A percentile compares a stretch with the other conserved stretches of the same genome.
phyloP scores from a whole-genome alignment of 139 green algal genomes.

The Chlamydomonas schloesseri region DNA sequence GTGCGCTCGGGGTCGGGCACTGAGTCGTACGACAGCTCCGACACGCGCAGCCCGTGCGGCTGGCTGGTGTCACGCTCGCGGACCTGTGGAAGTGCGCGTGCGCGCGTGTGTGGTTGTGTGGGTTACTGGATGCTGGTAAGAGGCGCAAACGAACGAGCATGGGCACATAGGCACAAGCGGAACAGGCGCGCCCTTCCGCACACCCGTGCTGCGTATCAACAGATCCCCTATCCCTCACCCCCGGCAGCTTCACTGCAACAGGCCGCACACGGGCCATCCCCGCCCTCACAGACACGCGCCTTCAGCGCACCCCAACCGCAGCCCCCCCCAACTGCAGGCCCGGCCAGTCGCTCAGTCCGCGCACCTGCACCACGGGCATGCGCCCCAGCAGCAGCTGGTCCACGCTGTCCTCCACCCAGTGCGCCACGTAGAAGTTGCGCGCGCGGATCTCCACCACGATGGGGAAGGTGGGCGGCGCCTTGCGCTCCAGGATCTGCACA shows the following conservation, averaged over 20 bases:
- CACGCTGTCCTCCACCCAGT: constrained; percentile 88
- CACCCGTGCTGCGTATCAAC: neutral
- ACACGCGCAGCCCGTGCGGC: neutral
- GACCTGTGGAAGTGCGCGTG: constrained; percentile 9
- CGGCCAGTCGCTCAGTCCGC: neutral
- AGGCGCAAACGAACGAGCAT: no score
- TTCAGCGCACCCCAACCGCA: no score
- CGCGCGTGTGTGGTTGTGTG: no score
- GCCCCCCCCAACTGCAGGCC: no score
- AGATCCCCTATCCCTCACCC: neutral
- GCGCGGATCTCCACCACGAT: constrained; percentile 96
- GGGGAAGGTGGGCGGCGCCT: constrained; percentile 93
- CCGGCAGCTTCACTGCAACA: no score
- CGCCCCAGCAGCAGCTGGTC: constrained; percentile 85
- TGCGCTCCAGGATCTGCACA: constrained; percentile 82
- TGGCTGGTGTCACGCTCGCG: constrained; percentile 17
- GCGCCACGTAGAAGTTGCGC: constrained; percentile 87
- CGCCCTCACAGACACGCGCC: no score
- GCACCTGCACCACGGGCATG: constrained; percentile 84
- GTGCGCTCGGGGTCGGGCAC: constrained; percentile 39
- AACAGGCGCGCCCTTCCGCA: no score
- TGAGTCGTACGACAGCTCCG: constrained; percentile 45
- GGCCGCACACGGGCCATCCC: no score
- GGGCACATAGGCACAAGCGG: neutral
- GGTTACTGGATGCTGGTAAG: no score